Conservation (phyloP, 306 rosid genomes). For the Amphicarpaea edgeworthii region DNA sequence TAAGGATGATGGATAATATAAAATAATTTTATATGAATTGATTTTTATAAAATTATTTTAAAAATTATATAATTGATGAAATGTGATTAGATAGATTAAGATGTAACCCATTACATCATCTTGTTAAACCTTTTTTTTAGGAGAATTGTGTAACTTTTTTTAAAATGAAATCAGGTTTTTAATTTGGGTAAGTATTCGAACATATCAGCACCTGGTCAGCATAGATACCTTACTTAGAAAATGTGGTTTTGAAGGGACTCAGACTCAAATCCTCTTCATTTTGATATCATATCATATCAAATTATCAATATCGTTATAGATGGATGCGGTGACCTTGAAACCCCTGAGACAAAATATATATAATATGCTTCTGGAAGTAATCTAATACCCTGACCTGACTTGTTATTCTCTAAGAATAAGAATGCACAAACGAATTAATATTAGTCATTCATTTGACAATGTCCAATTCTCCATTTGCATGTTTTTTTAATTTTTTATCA, state of each 20-base stretch:
- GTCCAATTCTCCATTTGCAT: conserved; percentile 5
- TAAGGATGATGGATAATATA: no score
- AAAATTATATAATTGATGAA: no score
- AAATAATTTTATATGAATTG: no score
- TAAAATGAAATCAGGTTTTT: not conserved
- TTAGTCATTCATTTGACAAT: conserved; percentile 21
- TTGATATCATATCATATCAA: not conserved
- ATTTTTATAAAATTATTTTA: no score
- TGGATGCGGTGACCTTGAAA: conserved; percentile 34
- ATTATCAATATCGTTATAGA: conserved; percentile 18
- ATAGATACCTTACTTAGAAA: not conserved
- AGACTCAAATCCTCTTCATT: conserved; percentile 39
- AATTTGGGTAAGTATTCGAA: not conserved
- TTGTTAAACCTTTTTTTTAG: no score
- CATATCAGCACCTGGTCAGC: conserved; percentile 40
- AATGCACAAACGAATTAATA: not conserved
- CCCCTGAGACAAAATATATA: not conserved
- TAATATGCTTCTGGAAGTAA: conserved; percentile 21
- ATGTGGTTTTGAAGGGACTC: conserved; percentile 14
- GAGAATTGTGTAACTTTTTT: no score
- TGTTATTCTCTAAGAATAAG: not conserved
- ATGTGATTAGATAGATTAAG: no score
- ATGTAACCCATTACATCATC: no score
- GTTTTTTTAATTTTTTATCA: not conserved
- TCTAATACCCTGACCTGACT: not conserved